Percentiles rank a stretch among this genome's conserved stretches.
phyloP scores from a whole-genome alignment of 495 filamentous ascomycete species.

The Talaromyces stipitatus region DNA sequence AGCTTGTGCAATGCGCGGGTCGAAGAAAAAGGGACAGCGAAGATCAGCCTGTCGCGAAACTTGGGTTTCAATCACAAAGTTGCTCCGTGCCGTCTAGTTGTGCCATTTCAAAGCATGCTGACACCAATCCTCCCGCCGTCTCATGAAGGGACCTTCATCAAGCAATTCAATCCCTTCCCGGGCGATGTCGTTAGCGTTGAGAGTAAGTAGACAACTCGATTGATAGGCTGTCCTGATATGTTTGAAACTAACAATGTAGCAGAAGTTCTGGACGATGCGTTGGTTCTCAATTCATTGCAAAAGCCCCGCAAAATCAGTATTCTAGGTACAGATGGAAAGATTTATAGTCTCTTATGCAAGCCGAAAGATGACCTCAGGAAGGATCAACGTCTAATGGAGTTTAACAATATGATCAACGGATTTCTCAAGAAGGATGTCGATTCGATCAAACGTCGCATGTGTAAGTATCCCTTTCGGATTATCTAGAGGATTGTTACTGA shows the following conservation, averaged over 20 bases:
- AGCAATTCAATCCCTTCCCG: constrained; percentile 77
- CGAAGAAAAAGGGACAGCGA: constrained; percentile 55
- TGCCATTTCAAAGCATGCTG: constrained; percentile 79
- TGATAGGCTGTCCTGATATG: constrained; percentile 26
- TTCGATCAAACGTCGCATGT: constrained; percentile 72
- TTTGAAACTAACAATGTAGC: constrained; percentile 7
- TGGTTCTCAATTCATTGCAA: constrained; percentile 85
- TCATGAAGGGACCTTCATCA: constrained; percentile 57
- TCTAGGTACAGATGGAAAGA: constrained; percentile 76
- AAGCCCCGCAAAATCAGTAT: constrained; percentile 87
- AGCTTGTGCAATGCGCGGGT: constrained; percentile 66
- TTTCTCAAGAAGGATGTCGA: constrained; percentile 86
- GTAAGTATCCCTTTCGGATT: constrained; percentile 26
- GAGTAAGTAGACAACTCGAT: constrained; percentile 21
- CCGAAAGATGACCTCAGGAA: constrained; percentile 97
- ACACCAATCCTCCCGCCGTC: constrained; percentile 72
- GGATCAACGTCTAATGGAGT: constrained; percentile 97
- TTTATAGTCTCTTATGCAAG: constrained; percentile 88
- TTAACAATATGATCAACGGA: constrained; percentile 95
- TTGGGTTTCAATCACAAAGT: constrained; percentile 77
- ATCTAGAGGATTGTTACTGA: constrained; percentile 9
- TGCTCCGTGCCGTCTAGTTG: constrained; percentile 74
- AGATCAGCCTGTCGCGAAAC: constrained; percentile 63
- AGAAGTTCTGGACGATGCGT: constrained; percentile 72
- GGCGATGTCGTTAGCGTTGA: constrained; percentile 53